phyloP scores from a whole-genome alignment of 2,329 filamentous ascomycete species.

The Neonectria punicea region DNA sequence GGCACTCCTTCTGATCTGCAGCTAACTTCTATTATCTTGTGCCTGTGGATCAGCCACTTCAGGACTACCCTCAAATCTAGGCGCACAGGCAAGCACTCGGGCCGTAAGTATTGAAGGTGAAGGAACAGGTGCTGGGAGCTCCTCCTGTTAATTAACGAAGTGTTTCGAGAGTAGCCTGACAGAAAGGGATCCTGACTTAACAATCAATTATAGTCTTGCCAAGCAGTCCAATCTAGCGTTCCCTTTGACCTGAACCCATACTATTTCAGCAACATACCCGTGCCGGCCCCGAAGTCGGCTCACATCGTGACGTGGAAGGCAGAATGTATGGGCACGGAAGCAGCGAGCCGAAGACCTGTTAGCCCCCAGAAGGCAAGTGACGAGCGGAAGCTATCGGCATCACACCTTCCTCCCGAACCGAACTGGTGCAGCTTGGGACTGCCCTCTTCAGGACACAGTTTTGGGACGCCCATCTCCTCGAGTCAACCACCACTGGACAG shows the following conservation, averaged over 20 bases:
- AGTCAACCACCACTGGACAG: neutral
- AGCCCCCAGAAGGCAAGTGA: neutral
- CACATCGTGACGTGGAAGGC: neutral
- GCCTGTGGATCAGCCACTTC: neutral
- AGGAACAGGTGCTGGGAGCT: neutral
- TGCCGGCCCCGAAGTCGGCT: neutral
- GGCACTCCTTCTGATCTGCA: too few species aligned
- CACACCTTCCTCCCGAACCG: conserved; percentile 13
- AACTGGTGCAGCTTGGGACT: neutral
- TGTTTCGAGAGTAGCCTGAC: neutral
- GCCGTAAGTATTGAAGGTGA: neutral
- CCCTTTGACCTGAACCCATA: neutral
- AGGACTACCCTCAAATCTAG: neutral
- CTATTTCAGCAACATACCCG: neutral
- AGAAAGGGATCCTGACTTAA: neutral
- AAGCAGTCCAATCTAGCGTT: neutral
- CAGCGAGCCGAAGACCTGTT: neutral
- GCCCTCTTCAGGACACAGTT: conserved; percentile 3
- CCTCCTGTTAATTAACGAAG: neutral
- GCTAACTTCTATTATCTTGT: neutral
- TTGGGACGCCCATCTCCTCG: neutral
- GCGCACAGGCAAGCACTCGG: neutral
- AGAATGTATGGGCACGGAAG: neutral
- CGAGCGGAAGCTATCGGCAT: neutral
- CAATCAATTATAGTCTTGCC: too few species aligned